A percentile compares a stretch with the other conserved stretches of the same genome.
Conservation (phyloP, 176 grass and related monocot species). For the Phragmites australis region DNA sequence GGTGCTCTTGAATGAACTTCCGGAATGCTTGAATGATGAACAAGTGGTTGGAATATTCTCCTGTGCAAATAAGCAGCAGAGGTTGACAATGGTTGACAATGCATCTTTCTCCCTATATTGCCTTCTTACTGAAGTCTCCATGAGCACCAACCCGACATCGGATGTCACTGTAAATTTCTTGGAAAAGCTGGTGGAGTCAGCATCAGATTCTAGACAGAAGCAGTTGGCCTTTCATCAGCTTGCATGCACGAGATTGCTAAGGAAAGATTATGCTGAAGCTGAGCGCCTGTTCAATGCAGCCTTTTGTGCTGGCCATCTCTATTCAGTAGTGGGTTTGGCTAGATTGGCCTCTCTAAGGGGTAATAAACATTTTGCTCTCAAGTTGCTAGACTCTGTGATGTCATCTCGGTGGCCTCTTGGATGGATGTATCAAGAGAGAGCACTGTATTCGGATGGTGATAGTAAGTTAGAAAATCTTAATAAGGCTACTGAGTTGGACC, state of each 20-base stretch:
- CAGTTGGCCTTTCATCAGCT: slow-evolving; percentile 82
- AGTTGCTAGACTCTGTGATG: slow-evolving; percentile 86
- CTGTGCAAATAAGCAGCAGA: slow-evolving; percentile 65
- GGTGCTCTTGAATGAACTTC: slow-evolving; percentile 81
- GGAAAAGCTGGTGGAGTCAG: slow-evolving; percentile 84
- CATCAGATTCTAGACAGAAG: slow-evolving; percentile 73
- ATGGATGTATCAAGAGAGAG: slow-evolving; percentile 98
- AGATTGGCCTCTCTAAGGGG: slow-evolving; percentile 67
- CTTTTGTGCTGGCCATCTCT: slow-evolving; percentile 80
- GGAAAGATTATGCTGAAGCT: slow-evolving; percentile 74
- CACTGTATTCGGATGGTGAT: slow-evolving; percentile 81
- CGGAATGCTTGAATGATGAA: slow-evolving; percentile 83
- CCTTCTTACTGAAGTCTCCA: slow-evolving; percentile 86
- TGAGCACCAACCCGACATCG: slow-evolving; percentile 61
- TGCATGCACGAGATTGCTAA: slow-evolving; percentile 66
- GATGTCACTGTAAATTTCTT: slow-evolving; percentile 74
- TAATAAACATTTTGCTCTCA: slow-evolving; percentile 86
- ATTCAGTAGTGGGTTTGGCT: slow-evolving; percentile 84
- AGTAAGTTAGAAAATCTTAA: slow-evolving; percentile 83
- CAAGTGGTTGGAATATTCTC: slow-evolving; percentile 80
- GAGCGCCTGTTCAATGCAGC: slow-evolving; percentile 78
- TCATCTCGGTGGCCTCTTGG: slow-evolving; percentile 81
- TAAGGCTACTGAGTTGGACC: slow-evolving; percentile 86
- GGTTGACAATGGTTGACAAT: slow-evolving; percentile 71
- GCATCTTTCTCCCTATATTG: slow-evolving; percentile 91